phyloP scores from a whole-genome alignment of 148 eudicot species.

The Rhododendron griersonianum region DNA sequence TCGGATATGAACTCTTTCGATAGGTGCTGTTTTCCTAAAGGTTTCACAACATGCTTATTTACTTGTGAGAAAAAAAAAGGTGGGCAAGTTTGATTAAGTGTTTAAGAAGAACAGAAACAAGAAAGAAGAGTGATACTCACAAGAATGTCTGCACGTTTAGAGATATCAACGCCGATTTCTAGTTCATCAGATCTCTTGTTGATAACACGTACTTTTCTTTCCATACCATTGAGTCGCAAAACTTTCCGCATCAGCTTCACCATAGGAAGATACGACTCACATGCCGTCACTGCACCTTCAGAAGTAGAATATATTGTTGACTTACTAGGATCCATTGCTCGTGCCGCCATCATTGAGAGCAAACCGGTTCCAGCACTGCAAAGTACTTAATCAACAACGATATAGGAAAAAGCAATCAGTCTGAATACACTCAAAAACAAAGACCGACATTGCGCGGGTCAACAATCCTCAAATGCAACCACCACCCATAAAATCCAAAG shows the following conservation, averaged over 20 bases:
- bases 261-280: conserved; percentile 97
- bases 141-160: conserved; percentile 73
- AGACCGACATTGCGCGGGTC: background rate
- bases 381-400: background rate
- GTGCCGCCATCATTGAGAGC: conserved; percentile 91
- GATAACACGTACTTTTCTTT: conserved; percentile 49
- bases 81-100: background rate
- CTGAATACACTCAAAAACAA: background rate
- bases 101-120: background rate
- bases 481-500: background rate
- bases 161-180: conserved; percentile 61
- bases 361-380: conserved; percentile 91
- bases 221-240: conserved; percentile 60
- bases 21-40: background rate
- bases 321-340: conserved; percentile 50
- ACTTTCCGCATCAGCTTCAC: conserved; percentile 78
- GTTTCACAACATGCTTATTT: background rate
- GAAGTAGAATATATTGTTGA: conserved; percentile 24
- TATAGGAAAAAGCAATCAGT: background rate
- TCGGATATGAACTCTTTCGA: background rate
- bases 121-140: conserved; percentile 32
- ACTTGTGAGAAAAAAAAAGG: background rate
- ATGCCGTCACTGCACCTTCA: conserved; percentile 62
- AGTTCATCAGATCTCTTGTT: conserved; percentile 90
- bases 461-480: background rate